A percentile compares a stretch with the other conserved stretches of the same genome.
These are phyloP conservation scores for Wickerhamomyces hampshirensis DNA, from an alignment of 805 yeast genomes.

Conservation along the genomic window DNA sequence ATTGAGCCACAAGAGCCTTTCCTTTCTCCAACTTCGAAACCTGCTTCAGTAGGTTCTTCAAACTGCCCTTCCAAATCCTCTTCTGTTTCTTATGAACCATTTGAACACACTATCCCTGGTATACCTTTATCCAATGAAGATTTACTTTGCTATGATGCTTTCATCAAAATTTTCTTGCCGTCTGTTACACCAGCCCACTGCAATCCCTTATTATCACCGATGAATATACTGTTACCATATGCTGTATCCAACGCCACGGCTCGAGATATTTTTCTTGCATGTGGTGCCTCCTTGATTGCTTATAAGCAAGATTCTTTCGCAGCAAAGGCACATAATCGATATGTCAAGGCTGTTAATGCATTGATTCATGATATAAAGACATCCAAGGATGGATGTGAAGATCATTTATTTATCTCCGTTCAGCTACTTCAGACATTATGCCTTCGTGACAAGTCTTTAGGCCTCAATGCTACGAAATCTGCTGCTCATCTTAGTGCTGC, in stretches of 20 bases:
- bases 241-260: constrained; percentile 15
- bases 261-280: constrained; percentile 21
- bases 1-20: not conserved
- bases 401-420: constrained; percentile 21
- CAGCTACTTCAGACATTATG: constrained; percentile 24
- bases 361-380: constrained; percentile 17
- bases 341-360: constrained; percentile 16
- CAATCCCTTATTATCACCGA: constrained; percentile 17
- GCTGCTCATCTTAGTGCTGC: constrained; percentile 24
- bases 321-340: constrained; percentile 15
- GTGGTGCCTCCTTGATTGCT: constrained; percentile 24
- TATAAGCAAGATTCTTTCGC: constrained; percentile 16
- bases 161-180: constrained; percentile 17
- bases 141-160: constrained; percentile 17
- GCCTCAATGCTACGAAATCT: constrained; percentile 22
- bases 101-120: constrained; percentile 16
- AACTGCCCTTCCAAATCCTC: not conserved
- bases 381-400: constrained; percentile 21
- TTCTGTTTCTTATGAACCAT: not conserved
- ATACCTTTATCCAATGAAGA: constrained; percentile 14
- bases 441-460: constrained; percentile 23
- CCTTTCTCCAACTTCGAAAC: not conserved
- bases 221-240: constrained; percentile 16
- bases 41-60: not conserved
- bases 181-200: constrained; percentile 22